Evolutionary conservation across 371 early-diverging fungal species (phyloP).

Genomic region (Mucor irregularis): DNA sequence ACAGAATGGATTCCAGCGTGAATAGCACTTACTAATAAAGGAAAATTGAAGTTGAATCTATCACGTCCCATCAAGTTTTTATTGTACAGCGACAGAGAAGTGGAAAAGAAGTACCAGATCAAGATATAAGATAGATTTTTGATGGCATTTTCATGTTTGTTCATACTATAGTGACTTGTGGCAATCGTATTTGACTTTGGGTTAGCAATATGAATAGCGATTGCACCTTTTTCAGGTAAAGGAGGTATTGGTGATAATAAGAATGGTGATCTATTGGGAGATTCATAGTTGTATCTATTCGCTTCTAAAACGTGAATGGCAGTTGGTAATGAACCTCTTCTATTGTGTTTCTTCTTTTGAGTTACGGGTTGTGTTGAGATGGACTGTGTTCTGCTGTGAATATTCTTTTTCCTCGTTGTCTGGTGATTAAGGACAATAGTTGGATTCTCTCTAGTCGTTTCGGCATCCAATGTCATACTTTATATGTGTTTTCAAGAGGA

Average conservation of each 20-base stretch:
- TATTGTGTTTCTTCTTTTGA: conserved; percentile 14
- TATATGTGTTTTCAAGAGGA: no score
- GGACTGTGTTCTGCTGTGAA: conserved; percentile 27
- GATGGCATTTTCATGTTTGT: conserved; percentile 22
- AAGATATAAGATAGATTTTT: conserved; percentile 41
- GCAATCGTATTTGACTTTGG: conserved; percentile 14
- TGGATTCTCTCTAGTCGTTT: no score
- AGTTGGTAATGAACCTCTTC: conserved; percentile 28
- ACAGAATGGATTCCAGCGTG: conserved; percentile 64
- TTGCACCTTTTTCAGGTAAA: conserved; percentile 24
- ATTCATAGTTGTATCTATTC: neutral
- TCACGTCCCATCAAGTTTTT: conserved; percentile 69
- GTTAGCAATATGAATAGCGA: conserved; percentile 30
- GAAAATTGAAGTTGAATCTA: conserved; percentile 74
- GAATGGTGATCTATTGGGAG: conserved; percentile 9
- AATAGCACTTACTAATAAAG: conserved; percentile 75
- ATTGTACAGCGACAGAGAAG: conserved; percentile 79
- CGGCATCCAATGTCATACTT: neutral
- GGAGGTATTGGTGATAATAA: conserved; percentile 17
- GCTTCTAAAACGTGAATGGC: conserved; percentile 5
- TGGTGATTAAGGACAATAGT: no score
- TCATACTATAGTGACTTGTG: conserved; percentile 11
- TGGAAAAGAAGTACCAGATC: conserved; percentile 69
- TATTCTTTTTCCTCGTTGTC: conserved; percentile 4
- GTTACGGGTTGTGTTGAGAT: conserved; percentile 24